Conservation (phyloP, 1,284 basidiomycete genomes). For the Rhizoctonia solani region DNA sequence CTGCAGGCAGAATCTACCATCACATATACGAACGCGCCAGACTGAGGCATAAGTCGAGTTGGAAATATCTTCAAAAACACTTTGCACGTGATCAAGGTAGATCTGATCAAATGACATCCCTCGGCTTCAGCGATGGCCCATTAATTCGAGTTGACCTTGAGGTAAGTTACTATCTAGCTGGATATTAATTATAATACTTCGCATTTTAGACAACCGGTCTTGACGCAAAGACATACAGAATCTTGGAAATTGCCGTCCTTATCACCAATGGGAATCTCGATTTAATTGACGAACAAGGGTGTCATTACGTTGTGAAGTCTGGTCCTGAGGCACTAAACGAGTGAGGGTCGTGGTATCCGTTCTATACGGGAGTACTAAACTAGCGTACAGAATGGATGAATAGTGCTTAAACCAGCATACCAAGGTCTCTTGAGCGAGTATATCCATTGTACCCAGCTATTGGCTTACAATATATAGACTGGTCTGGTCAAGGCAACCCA, state of each 20-base stretch:
- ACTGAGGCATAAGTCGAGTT: no score
- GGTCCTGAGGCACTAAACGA: conserved; percentile 65
- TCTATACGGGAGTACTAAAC: neutral
- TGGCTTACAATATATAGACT: conserved; percentile 52
- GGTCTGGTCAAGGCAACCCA: conserved; percentile 73
- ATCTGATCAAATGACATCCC: conserved; percentile 30
- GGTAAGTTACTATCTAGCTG: neutral
- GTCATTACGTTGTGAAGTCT: conserved; percentile 70
- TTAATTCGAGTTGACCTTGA: conserved; percentile 90
- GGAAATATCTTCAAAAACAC: no score
- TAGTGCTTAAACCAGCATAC: conserved; percentile 79
- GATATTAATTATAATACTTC: neutral
- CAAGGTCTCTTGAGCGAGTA: conserved; percentile 50
- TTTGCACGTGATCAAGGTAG: no score
- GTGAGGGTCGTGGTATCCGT: conserved; percentile 47
- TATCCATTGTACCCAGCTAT: neutral
- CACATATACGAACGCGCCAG: no score
- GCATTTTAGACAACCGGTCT: conserved; percentile 67
- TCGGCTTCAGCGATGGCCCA: conserved; percentile 59
- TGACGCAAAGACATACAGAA: conserved; percentile 64
- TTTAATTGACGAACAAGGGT: conserved; percentile 68
- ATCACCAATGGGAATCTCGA: conserved; percentile 81
- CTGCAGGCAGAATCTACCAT: no score
- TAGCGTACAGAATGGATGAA: conserved; percentile 62
- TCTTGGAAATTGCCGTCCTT: conserved; percentile 75